phyloP scores from a whole-genome alignment of 768 basidiomycete genomes.

The Amanita rubescens region DNA sequence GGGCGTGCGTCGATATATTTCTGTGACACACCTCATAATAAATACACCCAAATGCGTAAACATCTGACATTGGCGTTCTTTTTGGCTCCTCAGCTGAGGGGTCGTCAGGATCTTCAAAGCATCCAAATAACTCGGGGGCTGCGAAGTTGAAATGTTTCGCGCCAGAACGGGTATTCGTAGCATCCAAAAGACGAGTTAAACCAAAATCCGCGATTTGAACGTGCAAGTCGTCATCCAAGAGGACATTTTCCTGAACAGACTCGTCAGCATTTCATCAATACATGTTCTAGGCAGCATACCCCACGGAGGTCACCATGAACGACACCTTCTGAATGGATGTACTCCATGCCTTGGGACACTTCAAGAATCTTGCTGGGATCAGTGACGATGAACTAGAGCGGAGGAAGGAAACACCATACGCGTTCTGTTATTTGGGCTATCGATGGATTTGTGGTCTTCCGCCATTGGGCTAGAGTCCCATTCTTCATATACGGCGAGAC shows the following conservation, averaged over 20 bases:
- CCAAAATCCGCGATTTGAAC: background rate
- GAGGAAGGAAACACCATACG: background rate
- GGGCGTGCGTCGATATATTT: background rate
- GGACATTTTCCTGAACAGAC: background rate
- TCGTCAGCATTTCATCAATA: background rate
- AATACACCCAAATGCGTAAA: background rate
- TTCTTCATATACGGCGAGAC: too few relatives aligned
- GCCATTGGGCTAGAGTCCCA: too few relatives aligned
- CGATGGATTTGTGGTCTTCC: too few relatives aligned
- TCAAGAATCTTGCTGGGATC: background rate
- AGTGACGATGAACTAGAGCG: background rate
- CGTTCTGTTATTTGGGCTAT: background rate
- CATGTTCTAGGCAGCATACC: background rate
- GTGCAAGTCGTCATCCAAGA: background rate
- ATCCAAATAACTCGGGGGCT: background rate
- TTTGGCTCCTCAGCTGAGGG: too few relatives aligned
- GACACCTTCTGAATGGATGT: background rate
- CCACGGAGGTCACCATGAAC: background rate
- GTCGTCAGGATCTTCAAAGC: background rate
- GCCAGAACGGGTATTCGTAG: background rate
- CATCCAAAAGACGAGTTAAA: background rate
- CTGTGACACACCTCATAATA: background rate
- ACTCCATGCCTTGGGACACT: background rate
- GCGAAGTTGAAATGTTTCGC: background rate
- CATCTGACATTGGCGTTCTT: background rate